These are phyloP conservation scores for Pulicaria dysenterica DNA, from an alignment of 129 eudicot genomes.

Conservation along the genomic window DNA sequence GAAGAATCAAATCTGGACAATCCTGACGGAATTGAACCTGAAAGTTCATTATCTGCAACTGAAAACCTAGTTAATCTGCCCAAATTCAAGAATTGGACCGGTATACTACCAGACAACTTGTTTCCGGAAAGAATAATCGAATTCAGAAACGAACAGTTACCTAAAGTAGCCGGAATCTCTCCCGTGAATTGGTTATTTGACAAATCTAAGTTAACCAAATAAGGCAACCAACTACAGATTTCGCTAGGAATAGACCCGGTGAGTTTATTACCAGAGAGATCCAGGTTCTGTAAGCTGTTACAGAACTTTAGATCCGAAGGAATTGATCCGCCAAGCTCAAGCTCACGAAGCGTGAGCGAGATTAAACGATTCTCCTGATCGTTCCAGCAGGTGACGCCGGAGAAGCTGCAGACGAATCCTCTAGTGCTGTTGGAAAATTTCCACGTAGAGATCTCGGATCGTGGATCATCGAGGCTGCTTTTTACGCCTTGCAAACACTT, in stretches of 20 bases:
- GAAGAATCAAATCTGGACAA: constrained; percentile 26
- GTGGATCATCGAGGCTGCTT: constrained; percentile 44
- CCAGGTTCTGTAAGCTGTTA: constrained; percentile 61
- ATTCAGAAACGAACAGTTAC: constrained; percentile 59
- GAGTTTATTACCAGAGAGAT: constrained; percentile 63
- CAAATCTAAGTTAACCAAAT: constrained; percentile 60
- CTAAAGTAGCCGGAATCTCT: constrained; percentile 54
- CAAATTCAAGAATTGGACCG: constrained; percentile 47
- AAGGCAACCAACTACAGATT: constrained; percentile 71
- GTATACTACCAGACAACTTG: constrained; percentile 61
- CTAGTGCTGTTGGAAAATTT: constrained; percentile 47
- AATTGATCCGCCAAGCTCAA: constrained; percentile 50
- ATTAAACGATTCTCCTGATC: constrained; percentile 66
- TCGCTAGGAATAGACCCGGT: constrained; percentile 57
- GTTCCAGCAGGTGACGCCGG: constrained; percentile 84
- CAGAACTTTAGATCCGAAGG: constrained; percentile 53
- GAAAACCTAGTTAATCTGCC: constrained; percentile 57
- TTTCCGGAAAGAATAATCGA: constrained; percentile 47
- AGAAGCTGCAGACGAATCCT: constrained; percentile 63
- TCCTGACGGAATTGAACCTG: constrained; percentile 55
- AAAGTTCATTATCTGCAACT: constrained; percentile 56
- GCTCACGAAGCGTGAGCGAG: constrained; percentile 46
- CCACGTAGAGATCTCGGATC: constrained; percentile 45
- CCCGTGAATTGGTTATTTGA: constrained; percentile 60
- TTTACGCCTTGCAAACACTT: constrained; percentile 57